Evolutionary conservation across 2,329 filamentous ascomycete genomes (phyloP).

Genomic region (Ascochyta koolunga): DNA sequence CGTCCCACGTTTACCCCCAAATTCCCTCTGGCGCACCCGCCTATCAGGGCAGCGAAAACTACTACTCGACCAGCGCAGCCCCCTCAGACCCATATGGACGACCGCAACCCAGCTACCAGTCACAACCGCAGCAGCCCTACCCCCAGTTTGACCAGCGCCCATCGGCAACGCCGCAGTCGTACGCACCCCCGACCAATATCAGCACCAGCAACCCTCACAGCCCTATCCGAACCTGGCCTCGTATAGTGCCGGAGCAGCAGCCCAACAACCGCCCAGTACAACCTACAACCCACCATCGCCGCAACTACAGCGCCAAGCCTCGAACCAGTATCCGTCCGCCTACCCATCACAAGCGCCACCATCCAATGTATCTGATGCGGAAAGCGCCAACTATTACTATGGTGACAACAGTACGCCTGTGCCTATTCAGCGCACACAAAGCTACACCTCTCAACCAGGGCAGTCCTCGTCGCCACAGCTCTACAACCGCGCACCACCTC

Average conservation of each 20-base stretch:
- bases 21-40: conserved; percentile 52
- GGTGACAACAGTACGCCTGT: conserved; percentile 33
- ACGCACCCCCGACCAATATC: conserved; percentile 41
- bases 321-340: conserved; percentile 42
- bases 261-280: conserved; percentile 33
- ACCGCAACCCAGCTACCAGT: conserved; percentile 58
- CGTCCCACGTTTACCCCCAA: conserved; percentile 72
- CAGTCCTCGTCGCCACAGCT: conserved; percentile 46
- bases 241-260: conserved; percentile 24
- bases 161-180: conserved; percentile 35
- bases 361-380: conserved; percentile 41
- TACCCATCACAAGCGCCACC: conserved; percentile 46
- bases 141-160: conserved; percentile 45
- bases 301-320: conserved; percentile 45
- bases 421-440: conserved; percentile 38
- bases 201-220: conserved; percentile 44
- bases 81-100: conserved; percentile 55
- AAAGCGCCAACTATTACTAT: conserved; percentile 45
- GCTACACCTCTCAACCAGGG: conserved; percentile 40
- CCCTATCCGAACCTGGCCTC: conserved; percentile 42
- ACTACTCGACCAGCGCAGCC: conserved; percentile 73
- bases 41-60: conserved; percentile 72
- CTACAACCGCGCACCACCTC: conserved; percentile 34
- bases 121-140: conserved; percentile 51
- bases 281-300: conserved; percentile 45